Percentiles rank a stretch among this genome's conserved stretches.
Conservation (phyloP, 1,139 yeast species). For the Candida sp. region DNA sequence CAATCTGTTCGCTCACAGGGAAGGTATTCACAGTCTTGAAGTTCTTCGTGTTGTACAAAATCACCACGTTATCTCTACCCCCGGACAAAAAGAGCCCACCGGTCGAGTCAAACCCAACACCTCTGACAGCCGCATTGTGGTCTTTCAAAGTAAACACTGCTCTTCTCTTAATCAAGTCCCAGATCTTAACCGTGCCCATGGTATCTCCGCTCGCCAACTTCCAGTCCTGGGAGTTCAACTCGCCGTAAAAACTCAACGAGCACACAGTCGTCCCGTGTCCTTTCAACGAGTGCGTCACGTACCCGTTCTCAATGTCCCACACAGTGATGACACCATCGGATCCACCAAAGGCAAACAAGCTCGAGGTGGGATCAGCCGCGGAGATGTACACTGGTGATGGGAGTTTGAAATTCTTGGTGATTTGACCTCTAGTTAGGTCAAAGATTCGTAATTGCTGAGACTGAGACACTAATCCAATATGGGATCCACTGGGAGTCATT, state of each 20-base stretch:
- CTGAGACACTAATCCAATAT: slow-evolving; percentile 77
- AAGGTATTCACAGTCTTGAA: slow-evolving; percentile 67
- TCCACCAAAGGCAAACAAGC: slow-evolving; percentile 92
- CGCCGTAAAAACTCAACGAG: slow-evolving; percentile 75
- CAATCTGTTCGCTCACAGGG: slow-evolving; percentile 81
- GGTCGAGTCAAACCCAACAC: slow-evolving; percentile 63
- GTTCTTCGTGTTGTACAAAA: slow-evolving; percentile 60
- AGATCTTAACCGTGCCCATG: slow-evolving; percentile 82
- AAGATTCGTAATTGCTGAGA: slow-evolving; percentile 82
- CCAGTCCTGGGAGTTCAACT: slow-evolving; percentile 75
- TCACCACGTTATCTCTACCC: slow-evolving; percentile 86
- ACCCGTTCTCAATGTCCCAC: slow-evolving; percentile 92
- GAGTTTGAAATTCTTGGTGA: slow-evolving; percentile 58
- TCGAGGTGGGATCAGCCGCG: slow-evolving; percentile 78
- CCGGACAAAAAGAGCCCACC: slow-evolving; percentile 73
- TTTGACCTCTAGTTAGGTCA: slow-evolving; percentile 47
- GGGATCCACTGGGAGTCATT: slow-evolving; percentile 76
- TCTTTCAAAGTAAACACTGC: slow-evolving; percentile 66
- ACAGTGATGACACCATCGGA: slow-evolving; percentile 94
- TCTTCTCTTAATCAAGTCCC: slow-evolving; percentile 90
- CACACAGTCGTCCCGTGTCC: slow-evolving; percentile 97
- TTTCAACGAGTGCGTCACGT: slow-evolving; percentile 84
- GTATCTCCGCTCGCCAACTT: slow-evolving; percentile 85
- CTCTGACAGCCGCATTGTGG: slow-evolving; percentile 88
- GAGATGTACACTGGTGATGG: slow-evolving; percentile 85